Evolutionary conservation across 176 grass and related monocot genomes (phyloP), one percentile per base, ranked within the genome.

Genomic region (Aegilops speltoides): DNA sequence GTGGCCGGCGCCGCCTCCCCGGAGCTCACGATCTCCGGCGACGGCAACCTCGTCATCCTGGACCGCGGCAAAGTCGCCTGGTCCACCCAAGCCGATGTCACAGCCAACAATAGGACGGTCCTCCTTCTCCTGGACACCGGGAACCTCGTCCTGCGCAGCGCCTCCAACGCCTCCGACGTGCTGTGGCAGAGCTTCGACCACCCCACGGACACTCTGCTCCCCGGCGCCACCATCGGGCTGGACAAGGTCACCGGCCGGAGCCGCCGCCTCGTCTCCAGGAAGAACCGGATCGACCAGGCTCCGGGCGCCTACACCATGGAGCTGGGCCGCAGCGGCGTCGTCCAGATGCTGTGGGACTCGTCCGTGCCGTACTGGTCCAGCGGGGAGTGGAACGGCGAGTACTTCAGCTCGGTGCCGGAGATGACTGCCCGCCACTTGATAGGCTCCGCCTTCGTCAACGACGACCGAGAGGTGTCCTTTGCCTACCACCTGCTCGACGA

Each of bases 151-250:
- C 28, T 56, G 41, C 16, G 6, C 40, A 67, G 26, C 79, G 16
- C 79, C 38, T 45, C 60, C 25, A 80, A 46, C 78, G 1, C 36
- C 17, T 48, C 38, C 24, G 8, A 37, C 10, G 10, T 78, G 32
- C 7, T 87, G 13, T 86, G 88, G 88, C 78, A 90, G 48, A 86
- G 88, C 29, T 76, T 82, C 6, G 88, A 90, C 38, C 36, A 90
- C 62, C 88, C 71, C 0, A 71, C 71, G 0, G 9, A 86, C 22
- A 77, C 62, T 6, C 22, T 68, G 22, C 81, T 93, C 10, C 88
- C 79, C 0, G 52, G 54, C 32, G 54, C 38, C 8, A 91, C 83
- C 76, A 41, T 91, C 12, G 83, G 83, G 1, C 28, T 77, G 74
- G 48, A 77, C 74, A 77, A 78, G 64, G 20, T 56, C 20, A 82